A percentile compares a stretch with the other conserved stretches of the same genome.
These are phyloP conservation scores for Cryoendolithus antarcticus DNA, from an alignment of 2,329 filamentous ascomycete genomes.

Conservation along the genomic window DNA sequence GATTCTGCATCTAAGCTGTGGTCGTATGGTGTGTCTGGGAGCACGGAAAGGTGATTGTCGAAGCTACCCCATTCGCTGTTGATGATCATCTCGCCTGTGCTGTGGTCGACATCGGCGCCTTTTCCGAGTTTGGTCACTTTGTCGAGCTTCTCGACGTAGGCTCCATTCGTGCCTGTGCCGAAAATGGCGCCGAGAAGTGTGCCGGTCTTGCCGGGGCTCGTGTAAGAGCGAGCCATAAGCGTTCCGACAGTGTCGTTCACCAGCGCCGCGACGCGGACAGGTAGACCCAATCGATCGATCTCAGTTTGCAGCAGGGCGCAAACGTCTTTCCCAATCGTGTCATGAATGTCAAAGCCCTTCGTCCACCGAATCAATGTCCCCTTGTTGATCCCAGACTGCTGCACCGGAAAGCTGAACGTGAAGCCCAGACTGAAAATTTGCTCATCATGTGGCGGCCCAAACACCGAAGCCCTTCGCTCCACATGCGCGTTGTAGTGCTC, in stretches of 20 bases:
- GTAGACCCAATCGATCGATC: slow-evolving; percentile 74
- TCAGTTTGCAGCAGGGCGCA: slow-evolving; percentile 80
- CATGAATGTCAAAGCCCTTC: slow-evolving; percentile 95
- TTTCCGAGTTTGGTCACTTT: slow-evolving; percentile 67
- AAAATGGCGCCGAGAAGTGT: slow-evolving; percentile 95
- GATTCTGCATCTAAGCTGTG: slow-evolving; percentile 62
- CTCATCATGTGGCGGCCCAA: slow-evolving; percentile 47
- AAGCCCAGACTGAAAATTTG: slow-evolving; percentile 91
- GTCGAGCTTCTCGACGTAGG: slow-evolving; percentile 83
- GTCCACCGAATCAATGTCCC: slow-evolving; percentile 93
- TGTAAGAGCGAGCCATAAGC: slow-evolving; percentile 94
- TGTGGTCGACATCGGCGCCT: slow-evolving; percentile 55
- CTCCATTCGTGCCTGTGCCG: slow-evolving; percentile 92
- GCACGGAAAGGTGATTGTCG: slow-evolving; percentile 79
- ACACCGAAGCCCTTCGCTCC: slow-evolving; percentile 11
- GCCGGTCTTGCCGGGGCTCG: slow-evolving; percentile 71
- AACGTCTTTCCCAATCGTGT: slow-evolving; percentile 87
- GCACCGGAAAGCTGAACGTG: slow-evolving; percentile 94
- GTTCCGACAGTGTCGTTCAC: slow-evolving; percentile 98
- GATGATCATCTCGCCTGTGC: slow-evolving; percentile 88
- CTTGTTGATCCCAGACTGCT: slow-evolving; percentile 90
- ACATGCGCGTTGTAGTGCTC: slow-evolving; percentile 67
- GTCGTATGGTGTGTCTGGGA: slow-evolving; percentile 80
- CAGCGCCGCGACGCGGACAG: slow-evolving; percentile 86
- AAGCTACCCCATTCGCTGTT: slow-evolving; percentile 99